Conservation (phyloP, 2,329 filamentous ascomycete species). For the Trichoderma harzianum region DNA sequence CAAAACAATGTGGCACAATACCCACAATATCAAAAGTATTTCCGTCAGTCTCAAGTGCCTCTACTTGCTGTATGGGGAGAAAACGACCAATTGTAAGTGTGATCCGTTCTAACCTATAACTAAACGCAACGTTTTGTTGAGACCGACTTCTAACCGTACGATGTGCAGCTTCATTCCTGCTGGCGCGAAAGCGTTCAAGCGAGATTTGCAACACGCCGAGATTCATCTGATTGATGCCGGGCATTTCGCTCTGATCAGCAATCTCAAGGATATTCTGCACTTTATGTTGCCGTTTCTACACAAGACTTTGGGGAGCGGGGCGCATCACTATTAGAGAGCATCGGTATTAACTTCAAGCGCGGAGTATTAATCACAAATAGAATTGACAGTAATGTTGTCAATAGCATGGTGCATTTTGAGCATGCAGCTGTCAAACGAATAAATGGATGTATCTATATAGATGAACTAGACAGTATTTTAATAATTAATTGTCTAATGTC, state of each 20-base stretch:
- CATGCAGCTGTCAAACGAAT: background rate
- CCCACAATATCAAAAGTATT: constrained; percentile 53
- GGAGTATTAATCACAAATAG: background rate
- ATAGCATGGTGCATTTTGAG: background rate
- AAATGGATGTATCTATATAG: background rate
- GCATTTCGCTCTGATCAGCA: constrained; percentile 46
- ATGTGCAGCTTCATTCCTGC: constrained; percentile 42
- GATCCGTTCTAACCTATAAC: background rate
- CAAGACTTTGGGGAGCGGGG: background rate
- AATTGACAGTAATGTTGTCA: too few relatives aligned
- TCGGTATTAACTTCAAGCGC: background rate
- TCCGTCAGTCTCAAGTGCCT: constrained; percentile 48
- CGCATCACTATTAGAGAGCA: background rate
- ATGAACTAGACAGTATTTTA: background rate
- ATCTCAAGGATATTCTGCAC: background rate
- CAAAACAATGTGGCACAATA: constrained; percentile 52
- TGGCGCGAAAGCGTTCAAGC: constrained; percentile 53
- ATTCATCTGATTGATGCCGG: constrained; percentile 52
- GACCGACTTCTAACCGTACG: background rate
- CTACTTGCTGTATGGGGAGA: constrained; percentile 58
- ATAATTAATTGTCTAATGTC: background rate
- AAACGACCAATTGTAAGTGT: constrained; percentile 40
- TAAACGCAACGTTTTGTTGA: too few relatives aligned
- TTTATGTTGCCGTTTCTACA: background rate
- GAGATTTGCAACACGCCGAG: constrained; percentile 46